Percentiles rank a stretch among this genome's conserved stretches.
Conservation (phyloP, 2,329 filamentous ascomycete genomes). For the Alternaria tenuissima region DNA sequence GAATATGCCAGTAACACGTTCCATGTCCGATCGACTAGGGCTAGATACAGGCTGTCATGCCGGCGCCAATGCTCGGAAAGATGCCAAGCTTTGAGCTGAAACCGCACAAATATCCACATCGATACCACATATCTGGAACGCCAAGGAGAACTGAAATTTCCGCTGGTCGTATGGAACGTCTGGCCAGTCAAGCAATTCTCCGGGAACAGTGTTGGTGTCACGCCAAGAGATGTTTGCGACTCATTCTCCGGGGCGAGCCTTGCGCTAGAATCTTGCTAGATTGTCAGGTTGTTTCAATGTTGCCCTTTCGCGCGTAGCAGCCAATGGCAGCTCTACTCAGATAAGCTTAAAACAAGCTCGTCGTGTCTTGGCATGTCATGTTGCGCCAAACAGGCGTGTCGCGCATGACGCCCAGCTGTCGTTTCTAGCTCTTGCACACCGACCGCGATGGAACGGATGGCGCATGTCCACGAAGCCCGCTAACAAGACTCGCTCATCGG, state of each 20-base stretch:
- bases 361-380: constrained; percentile 6
- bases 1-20: background rate
- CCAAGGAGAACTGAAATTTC: constrained; percentile 10
- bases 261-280: background rate
- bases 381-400: background rate
- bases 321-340: background rate
- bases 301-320: background rate
- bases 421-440: background rate
- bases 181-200: constrained; percentile 15
- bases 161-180: constrained; percentile 6
- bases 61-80: constrained; percentile 10
- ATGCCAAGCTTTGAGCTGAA: constrained; percentile 19
- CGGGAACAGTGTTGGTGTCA: background rate
- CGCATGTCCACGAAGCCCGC: background rate
- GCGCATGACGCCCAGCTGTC: constrained; percentile 1
- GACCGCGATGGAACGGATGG: background rate
- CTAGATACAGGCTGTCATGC: constrained; percentile 13
- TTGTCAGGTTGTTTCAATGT: constrained; percentile 15
- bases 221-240: background rate
- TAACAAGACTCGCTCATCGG: background rate
- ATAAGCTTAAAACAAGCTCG: constrained; percentile 15
- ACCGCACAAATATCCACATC: constrained; percentile 14
- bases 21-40: constrained; percentile 3
- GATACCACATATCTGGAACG: constrained; percentile 3
- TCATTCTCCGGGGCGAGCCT: constrained; percentile 1